Base-by-base conservation (phyloP, 2,329 filamentous ascomycete genomes). In the Colletotrichum filicis region DNA sequence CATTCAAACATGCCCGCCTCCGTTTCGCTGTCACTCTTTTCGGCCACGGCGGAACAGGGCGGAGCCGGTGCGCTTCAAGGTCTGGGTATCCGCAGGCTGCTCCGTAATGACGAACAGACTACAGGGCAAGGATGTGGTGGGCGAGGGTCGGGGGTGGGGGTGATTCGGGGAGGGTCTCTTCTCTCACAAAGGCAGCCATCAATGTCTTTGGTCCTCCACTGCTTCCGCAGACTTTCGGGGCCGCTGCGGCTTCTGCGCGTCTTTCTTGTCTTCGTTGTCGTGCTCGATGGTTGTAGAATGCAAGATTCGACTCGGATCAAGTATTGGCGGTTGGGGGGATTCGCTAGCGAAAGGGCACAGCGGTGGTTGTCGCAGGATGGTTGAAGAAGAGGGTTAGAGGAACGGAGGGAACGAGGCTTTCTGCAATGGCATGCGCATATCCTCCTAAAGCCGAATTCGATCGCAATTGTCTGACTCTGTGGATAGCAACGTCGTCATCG, bases 151-250 rank as follows among this genome's bases (percentile, higher is more conserved):
- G 57, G 42, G 42, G 28, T 30, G 37, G 28, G 32, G 57, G 46
- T 30, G 19, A 19, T 19, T 16, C 4, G 28, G 60, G 53, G 49
- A n/a, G 59, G 37, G 19, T 72, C 16, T 24, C 24, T 8, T 56
- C 16, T 37, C 76, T 77, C 67, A 78, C 76, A 74, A 78, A 77
- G 73, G 76, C 76, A 77, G 76, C 76, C 76, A 78, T 78, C 65
- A 76, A 77, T 73, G 66, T 65, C 70, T 56, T 35, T 56, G 56
- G 16, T 73, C 66, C 66, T 70, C 60, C 60, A 37, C 67, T 57
- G 53, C 60, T 30, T 69, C 59, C 60, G 70, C 66, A 64, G 60
- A 72, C 59, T 30, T 58, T 59, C 30, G 42, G 59, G 30, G 53
- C 53, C 30, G 65, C 35, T 37, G 59, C 52, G 46, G 35, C 60